A percentile compares a stretch with the other conserved stretches of the same genome.
phyloP scores from a whole-genome alignment of 2,329 filamentous ascomycete species.

The Penicillium sp. region DNA sequence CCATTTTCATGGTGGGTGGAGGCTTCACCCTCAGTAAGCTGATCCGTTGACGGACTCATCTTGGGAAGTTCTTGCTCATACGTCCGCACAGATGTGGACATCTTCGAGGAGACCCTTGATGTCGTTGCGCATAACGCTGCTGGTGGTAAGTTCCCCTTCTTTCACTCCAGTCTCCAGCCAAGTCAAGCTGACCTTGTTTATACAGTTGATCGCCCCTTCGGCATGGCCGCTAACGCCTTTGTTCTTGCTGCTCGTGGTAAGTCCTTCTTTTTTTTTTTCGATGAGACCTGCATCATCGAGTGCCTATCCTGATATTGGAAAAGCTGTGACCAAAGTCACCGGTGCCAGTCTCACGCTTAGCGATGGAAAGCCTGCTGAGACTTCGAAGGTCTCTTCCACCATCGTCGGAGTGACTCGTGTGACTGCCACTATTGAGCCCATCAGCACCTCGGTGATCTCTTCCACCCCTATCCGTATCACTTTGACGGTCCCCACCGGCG shows the following conservation, averaged over 20 bases:
- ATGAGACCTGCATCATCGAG: not conserved
- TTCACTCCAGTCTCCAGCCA: not conserved
- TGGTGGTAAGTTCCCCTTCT: slow-evolving; percentile 2
- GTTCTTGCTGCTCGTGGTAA: slow-evolving; percentile 11
- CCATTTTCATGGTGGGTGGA: slow-evolving; percentile 27
- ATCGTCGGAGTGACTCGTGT: not conserved
- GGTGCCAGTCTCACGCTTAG: not conserved
- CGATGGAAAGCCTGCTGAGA: not conserved
- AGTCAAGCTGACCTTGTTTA: slow-evolving; percentile 3
- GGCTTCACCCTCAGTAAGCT: slow-evolving; percentile 28
- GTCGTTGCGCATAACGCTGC: not conserved
- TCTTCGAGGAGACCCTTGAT: not conserved
- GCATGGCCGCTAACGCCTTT: slow-evolving; percentile 1
- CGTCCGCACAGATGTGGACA: slow-evolving; percentile 1
- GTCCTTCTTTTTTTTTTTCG: not conserved
- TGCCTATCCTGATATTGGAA: not conserved
- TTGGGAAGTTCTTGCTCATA: not conserved
- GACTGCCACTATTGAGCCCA: not conserved
- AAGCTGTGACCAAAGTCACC: not conserved
- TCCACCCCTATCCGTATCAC: not conserved
- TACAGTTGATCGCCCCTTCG: slow-evolving; percentile 10
- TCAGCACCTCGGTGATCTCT: not conserved
- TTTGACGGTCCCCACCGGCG: not conserved
- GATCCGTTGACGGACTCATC: not conserved
- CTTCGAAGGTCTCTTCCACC: not conserved